Percentiles rank a stretch among this genome's conserved stretches.
Evolutionary conservation across 306 rosid species (phyloP).

Genomic region (Lathyrus tuberosus): DNA sequence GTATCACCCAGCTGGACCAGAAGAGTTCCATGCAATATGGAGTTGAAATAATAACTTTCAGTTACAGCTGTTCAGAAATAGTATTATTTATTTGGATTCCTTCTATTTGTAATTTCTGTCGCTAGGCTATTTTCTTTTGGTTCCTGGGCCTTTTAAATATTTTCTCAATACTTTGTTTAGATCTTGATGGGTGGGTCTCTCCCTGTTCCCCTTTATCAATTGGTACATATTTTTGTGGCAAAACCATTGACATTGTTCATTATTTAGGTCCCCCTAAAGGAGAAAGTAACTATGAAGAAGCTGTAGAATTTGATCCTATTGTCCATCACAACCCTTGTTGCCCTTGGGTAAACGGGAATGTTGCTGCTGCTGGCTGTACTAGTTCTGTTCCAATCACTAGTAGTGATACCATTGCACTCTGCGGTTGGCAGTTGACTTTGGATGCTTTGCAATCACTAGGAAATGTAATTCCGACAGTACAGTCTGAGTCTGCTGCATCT

Average conservation of each 20-base stretch:
- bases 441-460: constrained; percentile 80
- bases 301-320: constrained; percentile 88
- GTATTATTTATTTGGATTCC: constrained; percentile 5
- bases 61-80: not conserved
- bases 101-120: not conserved
- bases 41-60: not conserved
- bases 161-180: not conserved
- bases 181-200: constrained; percentile 11
- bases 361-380: constrained; percentile 91
- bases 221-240: constrained; percentile 26
- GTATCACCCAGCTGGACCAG: not conserved
- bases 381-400: constrained; percentile 56
- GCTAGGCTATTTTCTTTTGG: constrained; percentile 18
- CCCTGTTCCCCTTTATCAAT: not conserved
- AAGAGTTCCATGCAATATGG: not conserved
- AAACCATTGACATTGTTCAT: constrained; percentile 37
- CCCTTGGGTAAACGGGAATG: constrained; percentile 99
- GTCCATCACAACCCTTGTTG: constrained; percentile 88
- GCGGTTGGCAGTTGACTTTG: constrained; percentile 94
- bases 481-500: constrained; percentile 98
- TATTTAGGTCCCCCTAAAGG: constrained; percentile 84
- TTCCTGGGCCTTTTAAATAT: constrained; percentile 4
- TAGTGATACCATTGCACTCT: constrained; percentile 69
- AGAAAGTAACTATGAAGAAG: constrained; percentile 88
- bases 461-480: constrained; percentile 69